These are phyloP conservation scores for Lotus japonicus DNA, from an alignment of 306 rosid species.

Conservation along the genomic window DNA sequence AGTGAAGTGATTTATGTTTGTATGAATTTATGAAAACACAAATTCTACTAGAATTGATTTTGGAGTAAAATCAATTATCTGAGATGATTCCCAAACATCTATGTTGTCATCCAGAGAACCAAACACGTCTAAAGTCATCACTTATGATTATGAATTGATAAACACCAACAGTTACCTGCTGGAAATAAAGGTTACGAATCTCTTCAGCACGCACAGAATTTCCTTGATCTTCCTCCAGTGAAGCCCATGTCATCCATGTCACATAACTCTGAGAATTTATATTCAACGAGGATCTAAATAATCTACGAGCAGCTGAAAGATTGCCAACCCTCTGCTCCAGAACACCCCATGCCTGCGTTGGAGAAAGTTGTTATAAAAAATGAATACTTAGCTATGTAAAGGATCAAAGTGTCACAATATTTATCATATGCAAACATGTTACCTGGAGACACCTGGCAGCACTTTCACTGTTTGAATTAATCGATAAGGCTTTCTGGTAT, in stretches of 20 bases:
- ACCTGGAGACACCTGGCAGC: slow-evolving; percentile 99
- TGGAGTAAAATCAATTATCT: no score
- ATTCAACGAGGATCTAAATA: slow-evolving; percentile 74
- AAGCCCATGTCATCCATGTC: slow-evolving; percentile 99
- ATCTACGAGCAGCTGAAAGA: slow-evolving; percentile 69
- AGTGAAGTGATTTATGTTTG: no score
- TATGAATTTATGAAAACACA: no score
- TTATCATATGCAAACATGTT: slow-evolving; percentile 14
- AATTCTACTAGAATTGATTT: no score
- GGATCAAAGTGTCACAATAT: background rate
- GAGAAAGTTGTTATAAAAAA: background rate
- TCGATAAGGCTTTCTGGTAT: slow-evolving; percentile 62
- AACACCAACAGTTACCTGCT: slow-evolving; percentile 58
- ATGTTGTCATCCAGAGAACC: no score
- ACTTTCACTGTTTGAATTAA: slow-evolving; percentile 63
- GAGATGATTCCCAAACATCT: no score
- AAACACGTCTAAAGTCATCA: no score
- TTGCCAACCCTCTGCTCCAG: slow-evolving; percentile 82
- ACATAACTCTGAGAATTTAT: slow-evolving; percentile 89
- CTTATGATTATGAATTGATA: background rate
- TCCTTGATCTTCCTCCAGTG: slow-evolving; percentile 91
- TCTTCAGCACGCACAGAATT: slow-evolving; percentile 87
- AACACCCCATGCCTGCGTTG: slow-evolving; percentile 96
- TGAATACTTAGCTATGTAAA: background rate
- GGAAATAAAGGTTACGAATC: slow-evolving; percentile 83